Base-by-base conservation (phyloP, 768 basidiomycete genomes). In the Leucosporidium creatinivorum region DNA sequence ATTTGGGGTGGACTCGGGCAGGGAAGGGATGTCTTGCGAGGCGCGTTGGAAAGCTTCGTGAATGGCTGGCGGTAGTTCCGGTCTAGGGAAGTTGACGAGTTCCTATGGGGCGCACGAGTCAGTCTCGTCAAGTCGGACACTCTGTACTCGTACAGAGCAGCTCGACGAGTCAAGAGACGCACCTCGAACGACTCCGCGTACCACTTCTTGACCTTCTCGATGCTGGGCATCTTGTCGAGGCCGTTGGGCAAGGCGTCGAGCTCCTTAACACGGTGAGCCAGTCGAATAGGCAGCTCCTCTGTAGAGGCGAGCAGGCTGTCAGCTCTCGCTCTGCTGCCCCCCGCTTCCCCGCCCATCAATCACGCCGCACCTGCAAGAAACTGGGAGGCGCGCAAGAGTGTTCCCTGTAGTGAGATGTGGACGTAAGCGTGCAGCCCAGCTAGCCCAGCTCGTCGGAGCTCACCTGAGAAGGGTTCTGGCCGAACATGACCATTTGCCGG, bases 141-240 rank as follows among this genome's bases (percentile, higher is more conserved):
- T 17, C 15, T 44, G 15, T 15, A 2, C 6, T 12, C 39, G 10
- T 58, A 19, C 44, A 33, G 55, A 51, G 28, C 23, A 49, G 61
- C 21, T 15, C 15, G 8, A 33, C 15, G 31, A 26, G 25, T 23
- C 47, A 9, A 19, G 17, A 18, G 39, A 80, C 86, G 61, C 62
- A 93, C 94, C 84, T 98, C 90, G 78, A 99, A 98, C 21, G 89
- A 91, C 81, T 98, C 91, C 0, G 94, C 94, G 78, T 99, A 99
- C 96, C 96, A 99, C 75, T 94, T 88, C 81, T 93, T 93, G 67
- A 99, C 81, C 77, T 89, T 93, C 66, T 86, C 85, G 71, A 99
- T 97, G 49, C 88, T 89, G 0, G 88, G 86, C 94, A 96, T 96
- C 56, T 84, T 84, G 74, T 86, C 87, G 60, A 99, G 83, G 63